phyloP scores from a whole-genome alignment of 495 filamentous ascomycete species.

The Aspergillus indologenus region DNA sequence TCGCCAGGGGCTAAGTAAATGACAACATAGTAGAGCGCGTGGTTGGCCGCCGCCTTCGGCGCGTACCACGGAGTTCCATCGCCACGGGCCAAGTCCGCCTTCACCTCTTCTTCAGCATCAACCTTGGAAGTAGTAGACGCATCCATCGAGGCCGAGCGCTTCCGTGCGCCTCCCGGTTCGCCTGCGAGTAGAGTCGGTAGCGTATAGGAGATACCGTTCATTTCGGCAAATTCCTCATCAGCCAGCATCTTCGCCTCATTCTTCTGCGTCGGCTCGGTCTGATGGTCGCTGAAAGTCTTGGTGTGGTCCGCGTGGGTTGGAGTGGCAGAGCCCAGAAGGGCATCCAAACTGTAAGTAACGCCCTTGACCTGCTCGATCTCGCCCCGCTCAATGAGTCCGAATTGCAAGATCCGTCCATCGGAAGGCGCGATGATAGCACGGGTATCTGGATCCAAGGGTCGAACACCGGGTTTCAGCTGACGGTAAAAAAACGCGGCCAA shows the following conservation, averaged over 20 bases:
- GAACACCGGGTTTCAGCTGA: conserved; percentile 79
- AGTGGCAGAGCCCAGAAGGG: conserved; percentile 70
- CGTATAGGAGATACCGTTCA: conserved; percentile 97
- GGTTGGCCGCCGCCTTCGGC: conserved; percentile 55
- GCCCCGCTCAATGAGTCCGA: conserved; percentile 83
- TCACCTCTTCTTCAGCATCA: conserved; percentile 73
- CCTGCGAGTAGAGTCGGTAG: conserved; percentile 86
- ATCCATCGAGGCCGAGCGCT: conserved; percentile 49
- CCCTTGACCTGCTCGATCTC: conserved; percentile 99
- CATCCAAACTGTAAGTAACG: conserved; percentile 95
- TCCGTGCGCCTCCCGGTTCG: conserved; percentile 29
- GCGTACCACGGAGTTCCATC: conserved; percentile 74
- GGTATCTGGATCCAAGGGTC: conserved; percentile 80
- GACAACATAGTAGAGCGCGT: conserved; percentile 86
- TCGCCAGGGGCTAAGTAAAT: conserved; percentile 98
- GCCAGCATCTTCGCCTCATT: conserved; percentile 56
- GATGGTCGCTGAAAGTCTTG: conserved; percentile 36
- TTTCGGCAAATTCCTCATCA: conserved; percentile 88
- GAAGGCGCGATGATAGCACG: conserved; percentile 80
- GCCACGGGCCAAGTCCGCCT: conserved; percentile 73
- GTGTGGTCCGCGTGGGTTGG: conserved; percentile 41
- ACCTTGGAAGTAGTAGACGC: conserved; percentile 63
- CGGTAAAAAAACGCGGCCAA: conserved; percentile 97
- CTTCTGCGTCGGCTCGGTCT: conserved; percentile 24
- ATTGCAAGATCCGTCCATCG: conserved; percentile 88